These are phyloP conservation scores for Forsythia suspensa DNA, from an alignment of 257 asterid genomes.

Conservation along the genomic window DNA sequence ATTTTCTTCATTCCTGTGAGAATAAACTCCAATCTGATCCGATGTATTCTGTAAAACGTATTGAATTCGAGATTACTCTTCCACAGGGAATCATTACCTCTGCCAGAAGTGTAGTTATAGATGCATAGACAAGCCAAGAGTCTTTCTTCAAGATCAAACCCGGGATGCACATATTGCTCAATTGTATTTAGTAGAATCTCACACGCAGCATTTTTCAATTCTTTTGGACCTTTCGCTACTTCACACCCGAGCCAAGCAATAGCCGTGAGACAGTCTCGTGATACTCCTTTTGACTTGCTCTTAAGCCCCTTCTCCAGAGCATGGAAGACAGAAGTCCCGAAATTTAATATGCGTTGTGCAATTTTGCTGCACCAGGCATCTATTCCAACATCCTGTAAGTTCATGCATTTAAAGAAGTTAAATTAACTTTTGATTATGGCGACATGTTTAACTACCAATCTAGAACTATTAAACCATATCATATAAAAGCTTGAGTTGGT, in stretches of 20 bases:
- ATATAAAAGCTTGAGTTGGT: background rate
- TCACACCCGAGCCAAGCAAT: conserved; percentile 89
- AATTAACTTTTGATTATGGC: background rate
- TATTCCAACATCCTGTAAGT: conserved; percentile 56
- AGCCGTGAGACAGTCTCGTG: conserved; percentile 67
- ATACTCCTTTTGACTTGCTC: conserved; percentile 60
- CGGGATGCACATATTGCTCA: conserved; percentile 84
- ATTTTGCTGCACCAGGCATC: conserved; percentile 80
- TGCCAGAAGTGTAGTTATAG: conserved; percentile 79
- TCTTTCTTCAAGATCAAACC: conserved; percentile 85
- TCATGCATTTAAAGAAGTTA: conserved; percentile 9
- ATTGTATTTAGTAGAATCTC: conserved; percentile 64
- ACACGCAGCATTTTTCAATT: conserved; percentile 65
- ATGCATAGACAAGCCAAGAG: conserved; percentile 84
- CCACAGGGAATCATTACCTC: conserved; percentile 41
- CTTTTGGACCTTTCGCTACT: conserved; percentile 66
- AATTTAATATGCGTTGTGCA: conserved; percentile 50
- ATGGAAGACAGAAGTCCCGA: conserved; percentile 57
- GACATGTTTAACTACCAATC: background rate
- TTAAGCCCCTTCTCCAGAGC: conserved; percentile 71
- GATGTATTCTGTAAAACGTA: background rate
- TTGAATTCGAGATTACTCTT: background rate
- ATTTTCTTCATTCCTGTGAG: conserved; percentile 77
- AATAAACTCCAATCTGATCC: conserved; percentile 11
- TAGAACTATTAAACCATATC: background rate